Base-by-base conservation (phyloP, 176 grass and related monocot genomes). In the Leersia perrieri region DNA sequence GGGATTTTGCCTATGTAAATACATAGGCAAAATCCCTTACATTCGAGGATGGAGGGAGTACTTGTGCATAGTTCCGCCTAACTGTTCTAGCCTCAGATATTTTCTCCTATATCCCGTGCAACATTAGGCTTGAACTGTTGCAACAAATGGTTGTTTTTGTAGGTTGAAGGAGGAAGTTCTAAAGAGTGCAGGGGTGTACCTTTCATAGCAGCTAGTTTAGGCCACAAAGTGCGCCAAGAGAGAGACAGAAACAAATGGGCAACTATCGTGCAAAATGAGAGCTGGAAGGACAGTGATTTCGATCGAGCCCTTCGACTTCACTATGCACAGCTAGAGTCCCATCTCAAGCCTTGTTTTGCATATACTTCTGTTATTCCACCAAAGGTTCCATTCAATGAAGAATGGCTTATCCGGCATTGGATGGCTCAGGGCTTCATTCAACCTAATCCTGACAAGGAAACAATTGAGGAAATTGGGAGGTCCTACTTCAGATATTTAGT, bases 371-470 rank as follows among this genome's bases (percentile, higher is more conserved):
- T 93, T 57, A 23, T 93, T 30, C 83, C 91, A 18, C 34, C n/a
- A 11, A 63, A 73, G 1, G 29, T 30, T 0, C 28, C 11, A 32
- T 87, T 93, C 33, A 70, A 82, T 9, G n/a, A 78, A 25, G 80
- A 93, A 61, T 84, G 86, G 85, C 69, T 89, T 11, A 68, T 93
- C 25, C 45, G 85, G 16, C 39, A 81, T 11, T 93, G 91, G 91
- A 87, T 93, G 66, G 84, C 91, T 4, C 91, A 84, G 33, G 82
- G 42, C 9, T 89, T 93, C 3, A 73, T 89, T 70, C 6, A 51
- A 16, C 27, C 53, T 23, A 41, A 32, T 2, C 18, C n/a, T 32
- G 1, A 5, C 3, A n/a, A n/a, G n/a, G n/a, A n/a, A n/a, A n/a
- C n/a, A n/a, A 25, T 79, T 2, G 82, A 83, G 66, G 87, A 76